Percentiles rank a stretch among this genome's conserved stretches.
Conservation (phyloP, 2,329 filamentous ascomycete genomes). For the Teratosphaeria pseudoeucalypti region DNA sequence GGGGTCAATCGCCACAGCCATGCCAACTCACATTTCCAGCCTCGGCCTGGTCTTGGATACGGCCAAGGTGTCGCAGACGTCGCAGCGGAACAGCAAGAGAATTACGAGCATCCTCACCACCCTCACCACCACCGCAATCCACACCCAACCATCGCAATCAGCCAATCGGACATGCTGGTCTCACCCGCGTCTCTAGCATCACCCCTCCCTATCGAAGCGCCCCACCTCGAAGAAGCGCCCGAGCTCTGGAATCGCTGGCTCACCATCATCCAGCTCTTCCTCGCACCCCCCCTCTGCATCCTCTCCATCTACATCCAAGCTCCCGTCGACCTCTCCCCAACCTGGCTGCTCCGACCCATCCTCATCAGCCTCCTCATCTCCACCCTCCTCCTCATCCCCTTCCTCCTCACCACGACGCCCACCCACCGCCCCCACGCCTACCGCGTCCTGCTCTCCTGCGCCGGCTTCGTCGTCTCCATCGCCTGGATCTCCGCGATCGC, state of each 20-base stretch:
- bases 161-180: not conserved
- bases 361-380: conserved; percentile 44
- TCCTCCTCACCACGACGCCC: conserved; percentile 60
- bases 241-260: conserved; percentile 82
- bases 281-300: conserved; percentile 73
- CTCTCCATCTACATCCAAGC: conserved; percentile 47
- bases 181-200: not conserved
- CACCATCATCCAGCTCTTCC: conserved; percentile 72
- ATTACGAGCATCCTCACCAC: conserved; percentile 18
- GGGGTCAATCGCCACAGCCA: conserved; percentile 9
- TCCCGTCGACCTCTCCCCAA: conserved; percentile 36
- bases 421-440: conserved; percentile 55
- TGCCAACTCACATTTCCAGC: conserved; percentile 10
- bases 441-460: conserved; percentile 70
- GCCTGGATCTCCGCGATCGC: conserved; percentile 96
- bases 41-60: not conserved
- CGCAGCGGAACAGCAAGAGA: conserved; percentile 22
- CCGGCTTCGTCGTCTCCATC: conserved; percentile 84
- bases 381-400: conserved; percentile 51
- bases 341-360: conserved; percentile 47
- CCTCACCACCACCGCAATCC: not conserved
- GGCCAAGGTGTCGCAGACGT: conserved; percentile 21
- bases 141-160: not conserved
- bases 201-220: not conserved
- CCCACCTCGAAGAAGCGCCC: conserved; percentile 2